These are phyloP conservation scores for Rhynchospora tenuis DNA, from an alignment of 176 grass and related monocot species.

Conservation along the genomic window DNA sequence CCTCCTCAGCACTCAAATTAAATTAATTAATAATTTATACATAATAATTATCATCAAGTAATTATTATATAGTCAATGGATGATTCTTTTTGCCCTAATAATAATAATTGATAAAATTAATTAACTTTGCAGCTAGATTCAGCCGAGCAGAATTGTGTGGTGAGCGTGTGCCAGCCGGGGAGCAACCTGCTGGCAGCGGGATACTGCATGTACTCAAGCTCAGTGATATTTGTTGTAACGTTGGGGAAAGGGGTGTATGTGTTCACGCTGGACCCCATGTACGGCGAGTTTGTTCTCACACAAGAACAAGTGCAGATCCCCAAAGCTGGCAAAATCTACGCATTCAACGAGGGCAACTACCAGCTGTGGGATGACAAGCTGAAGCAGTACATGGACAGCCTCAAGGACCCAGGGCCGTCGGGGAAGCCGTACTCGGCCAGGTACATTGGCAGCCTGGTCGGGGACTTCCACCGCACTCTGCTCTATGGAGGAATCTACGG, in stretches of 20 bases:
- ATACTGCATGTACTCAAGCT: conserved; percentile 99
- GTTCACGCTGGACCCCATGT: conserved; percentile 98
- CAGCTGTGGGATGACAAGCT: conserved; percentile 96
- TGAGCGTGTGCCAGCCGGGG: conserved; percentile 96
- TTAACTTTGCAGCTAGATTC: conserved; percentile 50
- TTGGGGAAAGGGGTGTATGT: conserved; percentile 81
- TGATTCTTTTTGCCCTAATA: too few species aligned
- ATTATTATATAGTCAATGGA: too few species aligned
- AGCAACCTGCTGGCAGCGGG: conserved; percentile 86
- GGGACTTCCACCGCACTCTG: conserved; percentile 93
- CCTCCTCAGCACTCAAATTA: neutral
- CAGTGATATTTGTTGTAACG: conserved; percentile 93
- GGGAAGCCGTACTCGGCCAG: conserved; percentile 97
- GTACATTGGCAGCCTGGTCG: conserved; percentile 98
- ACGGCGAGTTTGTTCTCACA: conserved; percentile 97
- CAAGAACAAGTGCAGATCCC: conserved; percentile 89
- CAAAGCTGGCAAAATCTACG: conserved; percentile 79
- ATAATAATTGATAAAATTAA: neutral
- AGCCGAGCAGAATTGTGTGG: conserved; percentile 68
- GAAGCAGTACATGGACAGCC: conserved; percentile 89
- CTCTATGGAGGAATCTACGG: conserved; percentile 99
- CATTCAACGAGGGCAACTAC: conserved; percentile 98
- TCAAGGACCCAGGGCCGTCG: conserved; percentile 79
- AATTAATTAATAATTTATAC: neutral
- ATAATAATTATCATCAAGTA: neutral